Evolutionary conservation across 2,329 filamentous ascomycete species (phyloP).

Genomic region (Allantophomopsis lycopodina): DNA sequence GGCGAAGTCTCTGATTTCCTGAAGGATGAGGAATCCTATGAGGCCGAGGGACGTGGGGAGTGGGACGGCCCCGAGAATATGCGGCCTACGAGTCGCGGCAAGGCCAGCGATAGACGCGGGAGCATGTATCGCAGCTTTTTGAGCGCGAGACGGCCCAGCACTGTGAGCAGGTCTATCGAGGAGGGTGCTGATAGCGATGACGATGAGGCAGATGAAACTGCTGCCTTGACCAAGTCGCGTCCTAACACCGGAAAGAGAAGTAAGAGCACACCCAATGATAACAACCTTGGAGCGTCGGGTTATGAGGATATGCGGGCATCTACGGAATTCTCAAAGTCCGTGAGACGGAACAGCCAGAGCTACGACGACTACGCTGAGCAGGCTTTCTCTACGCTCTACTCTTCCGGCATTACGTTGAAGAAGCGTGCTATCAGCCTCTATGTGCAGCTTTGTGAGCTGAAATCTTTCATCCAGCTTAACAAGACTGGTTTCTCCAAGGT

Average conservation of each 20-base stretch:
- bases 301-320: conserved; percentile 45
- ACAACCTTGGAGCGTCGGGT: conserved; percentile 4
- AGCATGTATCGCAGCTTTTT: conserved; percentile 39
- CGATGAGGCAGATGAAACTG: conserved; percentile 49
- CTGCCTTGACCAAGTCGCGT: conserved; percentile 23
- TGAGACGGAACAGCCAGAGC: conserved; percentile 47
- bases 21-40: conserved; percentile 56
- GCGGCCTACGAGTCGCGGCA: conserved; percentile 28
- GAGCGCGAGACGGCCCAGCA: conserved; percentile 28
- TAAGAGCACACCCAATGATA: conserved; percentile 15
- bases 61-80: conserved; percentile 17
- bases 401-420: conserved; percentile 73
- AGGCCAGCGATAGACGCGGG: conserved; percentile 24
- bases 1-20: conserved; percentile 69
- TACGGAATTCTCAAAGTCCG: conserved; percentile 41
- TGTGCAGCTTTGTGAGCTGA: conserved; percentile 86
- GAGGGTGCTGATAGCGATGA: conserved; percentile 53
- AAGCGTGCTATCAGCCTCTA: conserved; percentile 81
- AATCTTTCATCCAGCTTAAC: conserved; percentile 93
- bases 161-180: conserved; percentile 31
- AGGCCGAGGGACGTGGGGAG: conserved; percentile 20
- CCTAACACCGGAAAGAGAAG: conserved; percentile 16
- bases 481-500: conserved; percentile 94
- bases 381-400: conserved; percentile 51
- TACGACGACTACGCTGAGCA: conserved; percentile 74